Conservation (phyloP, 352 stramenopile genomes). For the Pythium scleroteichum region DNA sequence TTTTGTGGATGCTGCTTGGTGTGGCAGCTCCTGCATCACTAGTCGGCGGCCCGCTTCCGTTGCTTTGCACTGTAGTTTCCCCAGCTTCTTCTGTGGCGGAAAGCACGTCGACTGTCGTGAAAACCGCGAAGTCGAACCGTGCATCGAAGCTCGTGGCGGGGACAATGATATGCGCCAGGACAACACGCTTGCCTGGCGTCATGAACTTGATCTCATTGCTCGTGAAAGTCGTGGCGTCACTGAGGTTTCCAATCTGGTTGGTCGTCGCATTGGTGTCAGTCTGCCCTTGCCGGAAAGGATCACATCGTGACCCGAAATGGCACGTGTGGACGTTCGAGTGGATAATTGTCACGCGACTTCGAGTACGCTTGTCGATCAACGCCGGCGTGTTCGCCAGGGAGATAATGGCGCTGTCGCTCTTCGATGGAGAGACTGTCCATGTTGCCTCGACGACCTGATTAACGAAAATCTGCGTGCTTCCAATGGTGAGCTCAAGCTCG, state of each 20-base stretch:
- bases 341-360: slow-evolving; percentile 22
- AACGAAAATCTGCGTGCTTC: background rate
- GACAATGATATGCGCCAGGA: slow-evolving; percentile 42
- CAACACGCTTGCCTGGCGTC: slow-evolving; percentile 26
- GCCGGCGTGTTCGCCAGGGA: slow-evolving; percentile 7
- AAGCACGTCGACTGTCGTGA: slow-evolving; percentile 23
- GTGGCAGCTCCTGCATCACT: background rate
- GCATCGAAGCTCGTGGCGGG: slow-evolving; percentile 14
- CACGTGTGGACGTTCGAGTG: slow-evolving; percentile 34
- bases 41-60: background rate
- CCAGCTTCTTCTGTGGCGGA: background rate
- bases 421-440: slow-evolving; percentile 26
- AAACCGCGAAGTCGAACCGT: slow-evolving; percentile 39
- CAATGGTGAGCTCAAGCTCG: slow-evolving; percentile 10
- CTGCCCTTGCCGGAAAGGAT: slow-evolving; percentile 22
- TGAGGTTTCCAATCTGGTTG: slow-evolving; percentile 32
- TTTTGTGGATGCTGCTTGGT: background rate
- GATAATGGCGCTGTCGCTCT: slow-evolving; percentile 15
- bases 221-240: slow-evolving; percentile 14
- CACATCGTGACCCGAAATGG: slow-evolving; percentile 16
- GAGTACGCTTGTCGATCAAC: slow-evolving; percentile 20
- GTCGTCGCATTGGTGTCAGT: slow-evolving; percentile 25
- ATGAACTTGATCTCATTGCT: slow-evolving; percentile 30
- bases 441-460: slow-evolving; percentile 16
- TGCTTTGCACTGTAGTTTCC: slow-evolving; percentile 1